Percentiles rank a stretch among this genome's conserved stretches.
Evolutionary conservation across 2,329 filamentous ascomycete species (phyloP).

Genomic region (Ophiobolus disseminans): DNA sequence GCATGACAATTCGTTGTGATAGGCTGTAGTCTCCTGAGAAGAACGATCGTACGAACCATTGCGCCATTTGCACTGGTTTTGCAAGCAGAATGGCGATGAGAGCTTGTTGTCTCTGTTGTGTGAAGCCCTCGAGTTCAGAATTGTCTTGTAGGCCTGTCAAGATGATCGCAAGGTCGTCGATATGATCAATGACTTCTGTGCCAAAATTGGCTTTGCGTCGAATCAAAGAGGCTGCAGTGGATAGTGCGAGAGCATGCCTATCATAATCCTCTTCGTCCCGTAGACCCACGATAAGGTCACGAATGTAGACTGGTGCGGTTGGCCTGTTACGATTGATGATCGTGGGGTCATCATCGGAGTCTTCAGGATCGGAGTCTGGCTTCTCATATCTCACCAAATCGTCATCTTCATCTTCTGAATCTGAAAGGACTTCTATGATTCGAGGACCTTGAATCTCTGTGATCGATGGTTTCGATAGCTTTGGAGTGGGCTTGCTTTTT

Average conservation of each 20-base stretch:
- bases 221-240: constrained; percentile 79
- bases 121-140: constrained; percentile 76
- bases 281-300: constrained; percentile 80
- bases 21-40: constrained; percentile 94
- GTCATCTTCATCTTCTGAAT: constrained; percentile 58
- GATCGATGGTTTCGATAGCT: constrained; percentile 17
- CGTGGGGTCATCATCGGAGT: constrained; percentile 92
- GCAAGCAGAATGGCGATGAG: constrained; percentile 83
- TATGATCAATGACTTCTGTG: constrained; percentile 83
- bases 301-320: constrained; percentile 86
- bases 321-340: constrained; percentile 83
- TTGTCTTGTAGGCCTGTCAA: constrained; percentile 85
- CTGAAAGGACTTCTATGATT: constrained; percentile 61
- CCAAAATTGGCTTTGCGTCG: constrained; percentile 88
- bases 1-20: constrained; percentile 79
- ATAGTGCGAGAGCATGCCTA: constrained; percentile 78
- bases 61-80: constrained; percentile 77
- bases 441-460: constrained; percentile 49
- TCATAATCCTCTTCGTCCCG: constrained; percentile 85
- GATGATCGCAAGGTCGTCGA: constrained; percentile 77
- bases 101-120: constrained; percentile 75
- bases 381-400: constrained; percentile 82
- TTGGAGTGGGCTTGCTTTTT: constrained; percentile 16
- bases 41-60: constrained; percentile 83
- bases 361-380: constrained; percentile 85